Evolutionary conservation across 2,329 filamentous ascomycete species (phyloP).

Genomic region (Pezizomycotina sp.): DNA sequence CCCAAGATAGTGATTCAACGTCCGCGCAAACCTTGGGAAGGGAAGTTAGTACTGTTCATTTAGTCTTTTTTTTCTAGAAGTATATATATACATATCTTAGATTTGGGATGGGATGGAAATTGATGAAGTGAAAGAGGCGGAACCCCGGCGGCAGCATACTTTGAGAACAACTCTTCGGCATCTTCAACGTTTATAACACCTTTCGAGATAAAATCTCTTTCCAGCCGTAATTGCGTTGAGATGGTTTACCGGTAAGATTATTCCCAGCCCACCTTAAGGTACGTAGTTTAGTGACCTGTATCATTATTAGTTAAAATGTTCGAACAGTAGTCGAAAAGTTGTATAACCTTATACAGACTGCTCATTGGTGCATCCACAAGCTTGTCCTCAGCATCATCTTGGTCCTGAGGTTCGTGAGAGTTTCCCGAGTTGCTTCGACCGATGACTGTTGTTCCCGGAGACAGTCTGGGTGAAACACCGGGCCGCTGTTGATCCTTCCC

Average conservation of each 20-base stretch:
- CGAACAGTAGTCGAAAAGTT: no score
- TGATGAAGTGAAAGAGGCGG: slow-evolving; percentile 1
- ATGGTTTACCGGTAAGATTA: slow-evolving; percentile 28
- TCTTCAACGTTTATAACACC: slow-evolving; percentile 34
- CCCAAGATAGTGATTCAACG: no score
- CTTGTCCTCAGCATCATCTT: slow-evolving; percentile 29
- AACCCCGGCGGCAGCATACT: slow-evolving; percentile 21
- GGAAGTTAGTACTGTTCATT: no score
- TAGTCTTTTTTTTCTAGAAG: no score
- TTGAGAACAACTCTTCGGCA: slow-evolving; percentile 35
- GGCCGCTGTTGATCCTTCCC: slow-evolving; percentile 1
- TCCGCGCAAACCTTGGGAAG: no score
- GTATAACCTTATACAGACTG: slow-evolving; percentile 39
- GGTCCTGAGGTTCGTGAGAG: slow-evolving; percentile 30
- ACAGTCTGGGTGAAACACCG: slow-evolving; percentile 8
- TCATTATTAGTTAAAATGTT: no score
- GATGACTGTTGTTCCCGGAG: slow-evolving; percentile 30
- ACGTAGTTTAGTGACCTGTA: no score
- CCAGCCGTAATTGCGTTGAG: slow-evolving; percentile 30
- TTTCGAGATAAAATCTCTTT: slow-evolving; percentile 37
- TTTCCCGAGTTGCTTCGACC: slow-evolving; percentile 35
- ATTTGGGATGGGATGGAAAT: neutral
- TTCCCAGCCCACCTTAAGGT: slow-evolving; percentile 30
- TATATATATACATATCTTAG: no score
- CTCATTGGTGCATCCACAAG: slow-evolving; percentile 38